Conservation (phyloP, 306 rosid species). For the Medicago ruthenica region DNA sequence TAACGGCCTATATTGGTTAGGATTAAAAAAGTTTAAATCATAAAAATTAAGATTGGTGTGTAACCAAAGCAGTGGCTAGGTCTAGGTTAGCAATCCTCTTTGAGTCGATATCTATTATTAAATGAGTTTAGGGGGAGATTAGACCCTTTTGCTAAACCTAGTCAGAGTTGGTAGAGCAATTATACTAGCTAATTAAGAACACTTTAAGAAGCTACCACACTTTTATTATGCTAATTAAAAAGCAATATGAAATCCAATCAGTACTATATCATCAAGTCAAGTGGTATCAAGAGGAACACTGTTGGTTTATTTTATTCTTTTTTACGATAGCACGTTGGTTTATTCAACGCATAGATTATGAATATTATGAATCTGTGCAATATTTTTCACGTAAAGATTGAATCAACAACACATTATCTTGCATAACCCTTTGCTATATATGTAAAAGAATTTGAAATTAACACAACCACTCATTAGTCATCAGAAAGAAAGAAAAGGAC, state of each 20-base stretch:
- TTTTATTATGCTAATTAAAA: background rate
- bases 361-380: constrained; percentile 38
- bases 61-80: background rate
- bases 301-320: constrained; percentile 43
- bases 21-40: background rate
- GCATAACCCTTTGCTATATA: constrained; percentile 5
- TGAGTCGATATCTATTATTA: background rate
- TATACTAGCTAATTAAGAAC: background rate
- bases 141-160: constrained; percentile 16
- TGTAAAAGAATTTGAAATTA: constrained; percentile 27
- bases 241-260: constrained; percentile 13
- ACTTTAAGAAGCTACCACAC: constrained; percentile 25
- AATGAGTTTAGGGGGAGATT: constrained; percentile 8
- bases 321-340: constrained; percentile 35
- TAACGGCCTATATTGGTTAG: background rate
- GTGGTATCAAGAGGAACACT: constrained; percentile 56
- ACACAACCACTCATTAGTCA: background rate
- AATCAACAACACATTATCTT: constrained; percentile 33
- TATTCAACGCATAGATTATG: constrained; percentile 53
- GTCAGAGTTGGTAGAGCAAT: constrained; percentile 1
- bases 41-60: background rate
- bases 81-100: background rate
- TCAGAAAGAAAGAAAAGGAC: constrained; percentile 21
- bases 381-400: constrained; percentile 24
- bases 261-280: constrained; percentile 38